Evolutionary conservation across 495 filamentous ascomycete genomes (phyloP), one percentile per base, ranked within the genome.

Genomic region (Penicillium simplicissimum): DNA sequence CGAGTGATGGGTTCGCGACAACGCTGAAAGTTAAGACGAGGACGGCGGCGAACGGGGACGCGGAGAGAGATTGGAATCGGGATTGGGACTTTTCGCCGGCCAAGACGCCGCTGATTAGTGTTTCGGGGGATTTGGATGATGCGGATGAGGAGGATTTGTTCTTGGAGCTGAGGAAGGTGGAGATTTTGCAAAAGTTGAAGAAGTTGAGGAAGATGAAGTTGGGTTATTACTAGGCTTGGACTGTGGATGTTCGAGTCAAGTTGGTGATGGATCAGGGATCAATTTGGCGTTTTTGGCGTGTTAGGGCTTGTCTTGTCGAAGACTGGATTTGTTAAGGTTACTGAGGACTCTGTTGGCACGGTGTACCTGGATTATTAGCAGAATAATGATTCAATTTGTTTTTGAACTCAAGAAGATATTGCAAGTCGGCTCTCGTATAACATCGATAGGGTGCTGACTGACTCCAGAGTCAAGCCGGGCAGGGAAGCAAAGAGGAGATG

Each of bases 101-200:
- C 0, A 68, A 69, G 33, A 58, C 47, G 14, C 63, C 69, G 1
- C 52, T 70, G 56, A 53, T 67, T 19, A 71, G 58, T 58, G 53
- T 76, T 0, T 72, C 67, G 1, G 60, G 58, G 42, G 72, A 79
- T 49, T 49, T 80, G 45, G 69, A 76, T 28, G 74, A 72, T 28
- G 72, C 71, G 0, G 77, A 80, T 58, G 76, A 80, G 45, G 76
- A 80, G 49, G 74, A 79, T 56, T 61, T 79, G 58, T 71, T 72
- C 28, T 52, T 79, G 51, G 76, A 80, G 55, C 43, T 80, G 19
- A 68, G 76, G 25, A 75, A 72, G 55, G 60, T 80, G 53, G 76
- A 80, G 64, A 75, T 80, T 47, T 47, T 79, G 54, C 76, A 79
- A 64, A 70, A 67, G 62, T 57, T 80, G 40, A 79, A 76, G 71